These are phyloP conservation scores for Stephania japonica DNA, from an alignment of 164 flowering plant species.

Conservation along the genomic window DNA sequence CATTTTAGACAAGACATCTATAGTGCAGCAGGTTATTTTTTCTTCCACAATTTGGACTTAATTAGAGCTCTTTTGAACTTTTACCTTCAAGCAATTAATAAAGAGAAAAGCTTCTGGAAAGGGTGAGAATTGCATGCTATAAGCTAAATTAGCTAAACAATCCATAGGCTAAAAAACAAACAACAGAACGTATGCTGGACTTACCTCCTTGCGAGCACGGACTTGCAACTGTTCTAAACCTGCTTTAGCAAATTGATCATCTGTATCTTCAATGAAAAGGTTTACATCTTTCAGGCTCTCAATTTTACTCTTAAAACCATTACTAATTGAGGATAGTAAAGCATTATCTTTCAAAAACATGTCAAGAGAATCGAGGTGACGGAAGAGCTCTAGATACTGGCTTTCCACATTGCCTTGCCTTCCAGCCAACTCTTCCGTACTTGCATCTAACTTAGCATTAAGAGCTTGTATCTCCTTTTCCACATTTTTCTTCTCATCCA, in stretches of 20 bases:
- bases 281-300: constrained; percentile 54
- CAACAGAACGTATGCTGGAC: background rate
- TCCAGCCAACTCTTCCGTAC: constrained; percentile 54
- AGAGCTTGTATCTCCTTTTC: constrained; percentile 31
- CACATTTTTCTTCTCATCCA: constrained; percentile 32
- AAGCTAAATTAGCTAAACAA: too few species aligned
- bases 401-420: constrained; percentile 49
- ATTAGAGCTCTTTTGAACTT: background rate
- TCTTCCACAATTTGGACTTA: background rate
- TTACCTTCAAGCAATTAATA: background rate
- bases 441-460: constrained; percentile 21
- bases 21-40: too few species aligned
- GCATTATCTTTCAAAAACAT: constrained; percentile 43
- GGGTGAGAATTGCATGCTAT: too few species aligned
- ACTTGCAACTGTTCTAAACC: constrained; percentile 23
- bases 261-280: constrained; percentile 37
- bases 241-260: constrained; percentile 23
- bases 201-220: constrained; percentile 39
- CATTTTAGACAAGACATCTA: background rate
- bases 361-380: constrained; percentile 45
- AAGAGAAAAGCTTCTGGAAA: too few species aligned
- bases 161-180: background rate
- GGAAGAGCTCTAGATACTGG: constrained; percentile 49
- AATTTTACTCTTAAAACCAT: constrained; percentile 38
- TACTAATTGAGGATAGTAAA: constrained; percentile 30